Conservation (phyloP, 129 eudicot genomes). For the Glebionis coronaria region DNA sequence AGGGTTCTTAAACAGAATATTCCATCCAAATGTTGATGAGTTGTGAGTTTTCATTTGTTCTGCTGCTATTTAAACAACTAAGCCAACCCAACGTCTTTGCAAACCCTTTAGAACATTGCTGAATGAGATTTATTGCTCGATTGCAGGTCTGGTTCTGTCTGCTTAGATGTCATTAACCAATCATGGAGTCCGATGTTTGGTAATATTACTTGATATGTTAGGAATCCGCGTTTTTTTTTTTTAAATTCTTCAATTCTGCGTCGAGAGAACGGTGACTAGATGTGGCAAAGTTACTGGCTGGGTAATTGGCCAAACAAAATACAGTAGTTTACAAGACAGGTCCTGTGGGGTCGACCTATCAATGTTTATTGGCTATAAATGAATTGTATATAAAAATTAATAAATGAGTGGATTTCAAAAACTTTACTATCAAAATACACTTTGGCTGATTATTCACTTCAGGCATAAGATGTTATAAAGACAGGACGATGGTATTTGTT, state of each 20-base stretch:
- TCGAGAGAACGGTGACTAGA: slow-evolving; percentile 1
- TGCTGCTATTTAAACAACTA: background rate
- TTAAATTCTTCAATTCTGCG: background rate
- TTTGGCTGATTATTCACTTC: background rate
- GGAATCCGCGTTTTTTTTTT: background rate
- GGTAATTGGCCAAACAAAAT: slow-evolving; percentile 13
- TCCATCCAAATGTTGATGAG: slow-evolving; percentile 89
- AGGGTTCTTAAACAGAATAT: slow-evolving; percentile 71
- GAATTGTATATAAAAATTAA: no score
- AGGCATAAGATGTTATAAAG: no score
- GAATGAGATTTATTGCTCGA: slow-evolving; percentile 24
- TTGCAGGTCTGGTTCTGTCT: slow-evolving; percentile 85
- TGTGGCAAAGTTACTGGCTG: background rate
- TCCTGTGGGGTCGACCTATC: background rate
- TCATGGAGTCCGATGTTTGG: slow-evolving; percentile 98
- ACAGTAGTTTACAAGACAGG: background rate
- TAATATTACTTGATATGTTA: slow-evolving; percentile 24
- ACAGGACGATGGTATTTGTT: no score
- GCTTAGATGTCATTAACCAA: slow-evolving; percentile 92
- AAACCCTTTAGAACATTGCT: slow-evolving; percentile 6
- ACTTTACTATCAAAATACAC: background rate
- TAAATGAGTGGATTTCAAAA: no score
- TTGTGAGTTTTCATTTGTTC: slow-evolving; percentile 41
- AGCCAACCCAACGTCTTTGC: slow-evolving; percentile 7
- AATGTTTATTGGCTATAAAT: no score